These are phyloP conservation scores for Logfia minima DNA, from an alignment of 129 eudicot species.

Conservation along the genomic window DNA sequence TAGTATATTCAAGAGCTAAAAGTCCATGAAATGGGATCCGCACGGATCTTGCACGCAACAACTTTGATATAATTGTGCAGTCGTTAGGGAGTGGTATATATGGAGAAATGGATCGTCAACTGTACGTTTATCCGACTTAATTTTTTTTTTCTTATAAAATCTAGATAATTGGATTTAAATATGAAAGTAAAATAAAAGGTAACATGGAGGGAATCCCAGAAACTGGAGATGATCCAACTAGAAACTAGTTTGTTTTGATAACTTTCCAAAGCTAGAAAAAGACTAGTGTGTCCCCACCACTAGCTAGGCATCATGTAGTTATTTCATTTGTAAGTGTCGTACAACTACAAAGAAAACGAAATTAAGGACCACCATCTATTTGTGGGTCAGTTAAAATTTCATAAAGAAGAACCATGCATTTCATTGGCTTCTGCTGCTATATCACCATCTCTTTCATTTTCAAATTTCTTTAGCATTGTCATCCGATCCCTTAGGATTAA, in stretches of 20 bases:
- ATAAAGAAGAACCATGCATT: constrained; percentile 19
- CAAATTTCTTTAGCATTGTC: not conserved
- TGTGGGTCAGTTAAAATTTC: constrained; percentile 11
- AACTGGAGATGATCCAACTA: constrained; percentile 48
- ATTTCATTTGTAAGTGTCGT: constrained; percentile 25
- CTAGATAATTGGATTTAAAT: not conserved
- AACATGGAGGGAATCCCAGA: constrained; percentile 28
- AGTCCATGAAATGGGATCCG: no score
- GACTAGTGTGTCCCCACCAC: constrained; percentile 42
- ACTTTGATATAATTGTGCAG: no score
- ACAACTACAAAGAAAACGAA: constrained; percentile 10
- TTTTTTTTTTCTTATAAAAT: not conserved
- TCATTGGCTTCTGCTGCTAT: constrained; percentile 5
- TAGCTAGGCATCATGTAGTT: constrained; percentile 29
- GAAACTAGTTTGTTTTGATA: constrained; percentile 25
- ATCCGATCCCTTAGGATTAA: not conserved
- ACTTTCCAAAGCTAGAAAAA: constrained; percentile 35
- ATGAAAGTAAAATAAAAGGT: constrained; percentile 17
- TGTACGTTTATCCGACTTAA: no score
- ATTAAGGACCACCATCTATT: constrained; percentile 24
- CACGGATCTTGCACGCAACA: no score
- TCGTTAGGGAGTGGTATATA: no score
- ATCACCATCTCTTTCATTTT: constrained; percentile 23
- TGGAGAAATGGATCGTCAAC: no score
- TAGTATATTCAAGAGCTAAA: no score